Conservation (phyloP, 129 eudicot species). For the Escallonia herrerae region DNA sequence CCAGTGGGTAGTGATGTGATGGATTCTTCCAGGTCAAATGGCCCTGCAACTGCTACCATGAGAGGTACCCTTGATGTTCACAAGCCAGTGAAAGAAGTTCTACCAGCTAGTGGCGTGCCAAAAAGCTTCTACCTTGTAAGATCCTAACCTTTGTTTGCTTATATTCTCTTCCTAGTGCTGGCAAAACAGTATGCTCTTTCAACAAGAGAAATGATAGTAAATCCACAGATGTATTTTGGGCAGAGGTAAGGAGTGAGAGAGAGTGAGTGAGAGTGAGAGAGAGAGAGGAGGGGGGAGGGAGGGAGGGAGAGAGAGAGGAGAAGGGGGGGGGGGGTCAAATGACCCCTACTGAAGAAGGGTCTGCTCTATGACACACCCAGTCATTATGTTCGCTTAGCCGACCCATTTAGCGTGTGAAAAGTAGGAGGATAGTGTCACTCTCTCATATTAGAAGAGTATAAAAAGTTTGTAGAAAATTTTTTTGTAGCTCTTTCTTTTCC, state of each 20-base stretch:
- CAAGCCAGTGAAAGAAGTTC: slow-evolving; percentile 4
- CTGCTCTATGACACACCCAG: not conserved
- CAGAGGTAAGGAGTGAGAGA: not conserved
- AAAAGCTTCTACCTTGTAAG: slow-evolving; percentile 7
- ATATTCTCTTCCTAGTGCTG: not conserved
- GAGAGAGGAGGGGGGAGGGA: no score
- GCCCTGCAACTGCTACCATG: slow-evolving; percentile 5
- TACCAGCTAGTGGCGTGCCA: slow-evolving; percentile 11
- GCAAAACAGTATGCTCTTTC: not conserved
- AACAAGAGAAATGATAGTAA: no score
- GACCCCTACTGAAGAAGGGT: no score
- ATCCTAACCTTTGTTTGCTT: not conserved
- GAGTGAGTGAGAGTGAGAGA: no score
- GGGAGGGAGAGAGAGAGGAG: no score
- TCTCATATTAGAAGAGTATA: not conserved
- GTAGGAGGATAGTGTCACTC: not conserved
- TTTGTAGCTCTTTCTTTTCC: not conserved
- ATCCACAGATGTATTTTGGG: not conserved
- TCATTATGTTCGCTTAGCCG: not conserved
- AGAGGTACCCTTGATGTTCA: slow-evolving; percentile 3
- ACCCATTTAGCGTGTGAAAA: not conserved
- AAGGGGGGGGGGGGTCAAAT: no score
- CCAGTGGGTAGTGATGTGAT: not conserved
- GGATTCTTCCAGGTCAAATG: slow-evolving; percentile 7
- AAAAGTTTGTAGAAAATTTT: not conserved